Percentiles rank a stretch among this genome's conserved stretches.
Conservation (phyloP, 1,284 basidiomycete species). For the Boletus calvinii region DNA sequence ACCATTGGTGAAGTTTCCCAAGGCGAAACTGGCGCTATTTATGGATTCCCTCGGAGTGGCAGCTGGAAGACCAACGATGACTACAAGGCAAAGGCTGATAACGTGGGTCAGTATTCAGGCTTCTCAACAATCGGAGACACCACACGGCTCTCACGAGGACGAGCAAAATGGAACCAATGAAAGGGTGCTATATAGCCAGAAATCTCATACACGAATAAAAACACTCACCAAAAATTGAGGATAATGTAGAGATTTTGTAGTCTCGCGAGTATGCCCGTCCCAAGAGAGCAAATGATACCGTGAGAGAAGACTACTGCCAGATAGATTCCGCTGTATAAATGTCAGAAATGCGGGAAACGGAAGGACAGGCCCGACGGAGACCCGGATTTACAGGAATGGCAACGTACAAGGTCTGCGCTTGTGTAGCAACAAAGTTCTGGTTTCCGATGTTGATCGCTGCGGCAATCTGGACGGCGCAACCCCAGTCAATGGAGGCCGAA, state of each 20-base stretch:
- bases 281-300: conserved; percentile 63
- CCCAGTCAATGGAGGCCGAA: conserved; percentile 77
- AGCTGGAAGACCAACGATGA: conserved; percentile 75
- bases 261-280: conserved; percentile 65
- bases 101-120: not conserved
- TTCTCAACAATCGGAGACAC: not conserved
- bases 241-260: conserved; percentile 71
- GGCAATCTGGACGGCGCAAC: conserved; percentile 67
- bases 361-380: no score
- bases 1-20: conserved; percentile 63
- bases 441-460: conserved; percentile 63
- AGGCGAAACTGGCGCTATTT: conserved; percentile 65
- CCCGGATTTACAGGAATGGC: no score
- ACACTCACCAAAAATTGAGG: conserved; percentile 61
- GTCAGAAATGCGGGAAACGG: not conserved
- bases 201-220: no score
- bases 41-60: conserved; percentile 66
- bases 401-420: conserved; percentile 58
- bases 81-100: conserved; percentile 52
- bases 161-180: no score
- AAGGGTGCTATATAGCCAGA: no score
- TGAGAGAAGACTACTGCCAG: conserved; percentile 58
- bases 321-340: conserved; percentile 53
- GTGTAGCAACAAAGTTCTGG: conserved; percentile 51
- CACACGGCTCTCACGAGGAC: no score